Evolutionary conservation across 371 early-diverging fungal species (phyloP).

Genomic region (Massospora cicadina): DNA sequence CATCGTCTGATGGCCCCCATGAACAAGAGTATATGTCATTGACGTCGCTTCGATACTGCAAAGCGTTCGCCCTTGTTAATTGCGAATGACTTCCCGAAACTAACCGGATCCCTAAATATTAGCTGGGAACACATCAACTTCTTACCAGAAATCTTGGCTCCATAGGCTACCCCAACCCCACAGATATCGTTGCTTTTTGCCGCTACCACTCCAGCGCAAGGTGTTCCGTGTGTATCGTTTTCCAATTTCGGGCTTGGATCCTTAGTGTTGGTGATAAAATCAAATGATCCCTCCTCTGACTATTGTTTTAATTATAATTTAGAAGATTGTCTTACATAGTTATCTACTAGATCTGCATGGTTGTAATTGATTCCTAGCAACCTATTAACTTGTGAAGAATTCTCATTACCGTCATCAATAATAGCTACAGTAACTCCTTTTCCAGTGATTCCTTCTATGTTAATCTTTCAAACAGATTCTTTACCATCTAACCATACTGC

Average conservation of each 20-base stretch:
- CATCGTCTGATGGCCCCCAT: constrained; percentile 95
- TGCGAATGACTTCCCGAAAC: neutral
- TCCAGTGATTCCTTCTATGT: constrained; percentile 21
- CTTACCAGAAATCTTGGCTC: constrained; percentile 70
- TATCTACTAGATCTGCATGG: constrained; percentile 26
- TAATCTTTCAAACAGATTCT: constrained; percentile 14
- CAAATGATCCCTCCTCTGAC: constrained; percentile 63
- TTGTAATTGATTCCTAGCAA: neutral
- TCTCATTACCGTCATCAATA: constrained; percentile 44
- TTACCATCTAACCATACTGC: neutral
- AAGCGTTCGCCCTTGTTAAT: constrained; percentile 72
- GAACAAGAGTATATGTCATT: constrained; percentile 87
- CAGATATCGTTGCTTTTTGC: constrained; percentile 74
- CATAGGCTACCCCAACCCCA: constrained; percentile 91
- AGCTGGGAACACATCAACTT: constrained; percentile 68
- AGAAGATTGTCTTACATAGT: constrained; percentile 31
- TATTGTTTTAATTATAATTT: neutral
- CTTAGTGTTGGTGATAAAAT: constrained; percentile 65
- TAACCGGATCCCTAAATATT: constrained; percentile 19
- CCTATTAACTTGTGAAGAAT: neutral
- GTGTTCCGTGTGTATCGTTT: constrained; percentile 87
- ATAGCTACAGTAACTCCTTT: constrained; percentile 81
- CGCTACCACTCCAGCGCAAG: constrained; percentile 95
- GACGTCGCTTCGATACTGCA: constrained; percentile 65
- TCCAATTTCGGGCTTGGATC: constrained; percentile 48